Evolutionary conservation across 1,284 basidiomycete genomes (phyloP).

Genomic region (Leccinum fallax): DNA sequence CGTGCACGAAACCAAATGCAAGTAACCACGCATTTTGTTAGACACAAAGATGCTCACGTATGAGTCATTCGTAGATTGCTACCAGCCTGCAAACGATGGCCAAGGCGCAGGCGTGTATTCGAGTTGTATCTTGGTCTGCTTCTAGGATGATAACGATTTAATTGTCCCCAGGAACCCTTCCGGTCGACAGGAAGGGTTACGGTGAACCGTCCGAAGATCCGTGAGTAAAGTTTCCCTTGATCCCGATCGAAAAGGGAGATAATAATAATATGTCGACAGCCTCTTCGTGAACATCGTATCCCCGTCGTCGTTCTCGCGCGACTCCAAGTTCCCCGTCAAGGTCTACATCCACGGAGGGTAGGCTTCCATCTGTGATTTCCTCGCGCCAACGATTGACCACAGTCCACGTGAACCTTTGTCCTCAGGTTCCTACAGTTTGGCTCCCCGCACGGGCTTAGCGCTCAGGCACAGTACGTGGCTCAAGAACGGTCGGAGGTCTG

Average conservation of each 20-base stretch:
- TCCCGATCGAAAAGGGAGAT: background rate
- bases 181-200: constrained; percentile 60
- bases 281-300: constrained; percentile 70
- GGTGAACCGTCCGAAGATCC: constrained; percentile 72
- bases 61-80: constrained; percentile 46
- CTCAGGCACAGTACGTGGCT: constrained; percentile 68
- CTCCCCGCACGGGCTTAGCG: constrained; percentile 58
- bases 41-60: background rate
- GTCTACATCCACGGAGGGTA: constrained; percentile 79
- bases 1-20: constrained; percentile 60
- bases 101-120: constrained; percentile 50
- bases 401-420: background rate
- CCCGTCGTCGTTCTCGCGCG: constrained; percentile 57
- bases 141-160: background rate
- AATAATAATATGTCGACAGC: constrained; percentile 33
- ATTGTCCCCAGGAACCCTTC: constrained; percentile 37
- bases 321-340: constrained; percentile 60
- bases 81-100: constrained; percentile 65
- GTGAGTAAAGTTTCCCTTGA: constrained; percentile 41
- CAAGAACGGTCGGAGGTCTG: constrained; percentile 66
- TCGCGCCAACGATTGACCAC: background rate
- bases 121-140: background rate
- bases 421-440: constrained; percentile 79
- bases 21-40: constrained; percentile 26
- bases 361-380: constrained; percentile 5